Conservation (phyloP, 2,329 filamentous ascomycete species). For the Curvularia eragrostidis region DNA sequence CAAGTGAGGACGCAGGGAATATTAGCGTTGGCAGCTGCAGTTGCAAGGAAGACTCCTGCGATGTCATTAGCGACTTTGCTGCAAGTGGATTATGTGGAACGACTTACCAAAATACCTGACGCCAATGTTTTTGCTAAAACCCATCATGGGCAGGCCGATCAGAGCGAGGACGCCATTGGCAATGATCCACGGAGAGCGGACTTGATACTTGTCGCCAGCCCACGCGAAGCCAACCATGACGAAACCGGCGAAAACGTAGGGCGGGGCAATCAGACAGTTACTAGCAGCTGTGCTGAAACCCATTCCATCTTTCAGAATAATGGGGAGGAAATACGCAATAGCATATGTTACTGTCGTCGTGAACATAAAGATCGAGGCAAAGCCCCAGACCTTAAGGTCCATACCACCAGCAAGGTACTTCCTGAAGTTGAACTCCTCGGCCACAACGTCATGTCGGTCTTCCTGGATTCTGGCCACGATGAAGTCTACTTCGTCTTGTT, state of each 20-base stretch:
- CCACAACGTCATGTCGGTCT: slow-evolving; percentile 37
- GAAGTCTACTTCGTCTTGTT: slow-evolving; percentile 36
- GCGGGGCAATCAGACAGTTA: slow-evolving; percentile 38
- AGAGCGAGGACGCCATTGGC: slow-evolving; percentile 70
- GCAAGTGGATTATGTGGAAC: not conserved
- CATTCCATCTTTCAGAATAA: slow-evolving; percentile 42
- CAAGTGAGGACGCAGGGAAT: slow-evolving; percentile 76
- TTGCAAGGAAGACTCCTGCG: slow-evolving; percentile 70
- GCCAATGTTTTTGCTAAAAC: slow-evolving; percentile 64
- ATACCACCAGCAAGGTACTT: slow-evolving; percentile 29
- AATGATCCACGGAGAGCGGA: slow-evolving; percentile 71
- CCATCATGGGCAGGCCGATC: slow-evolving; percentile 74
- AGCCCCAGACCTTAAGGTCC: slow-evolving; percentile 34
- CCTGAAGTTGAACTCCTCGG: slow-evolving; percentile 34
- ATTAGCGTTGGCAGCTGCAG: slow-evolving; percentile 77
- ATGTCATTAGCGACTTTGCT: not conserved
- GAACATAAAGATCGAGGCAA: slow-evolving; percentile 33
- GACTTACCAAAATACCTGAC: slow-evolving; percentile 65
- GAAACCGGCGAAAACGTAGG: slow-evolving; percentile 36
- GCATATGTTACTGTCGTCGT: slow-evolving; percentile 39
- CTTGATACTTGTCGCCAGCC: slow-evolving; percentile 68
- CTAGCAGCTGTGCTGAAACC: slow-evolving; percentile 35
- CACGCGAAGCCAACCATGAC: slow-evolving; percentile 62
- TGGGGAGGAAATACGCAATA: slow-evolving; percentile 41
- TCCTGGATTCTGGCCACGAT: slow-evolving; percentile 38